Conservation (phyloP, 2,329 filamentous ascomycete species). For the Raffaelea arxii region DNA sequence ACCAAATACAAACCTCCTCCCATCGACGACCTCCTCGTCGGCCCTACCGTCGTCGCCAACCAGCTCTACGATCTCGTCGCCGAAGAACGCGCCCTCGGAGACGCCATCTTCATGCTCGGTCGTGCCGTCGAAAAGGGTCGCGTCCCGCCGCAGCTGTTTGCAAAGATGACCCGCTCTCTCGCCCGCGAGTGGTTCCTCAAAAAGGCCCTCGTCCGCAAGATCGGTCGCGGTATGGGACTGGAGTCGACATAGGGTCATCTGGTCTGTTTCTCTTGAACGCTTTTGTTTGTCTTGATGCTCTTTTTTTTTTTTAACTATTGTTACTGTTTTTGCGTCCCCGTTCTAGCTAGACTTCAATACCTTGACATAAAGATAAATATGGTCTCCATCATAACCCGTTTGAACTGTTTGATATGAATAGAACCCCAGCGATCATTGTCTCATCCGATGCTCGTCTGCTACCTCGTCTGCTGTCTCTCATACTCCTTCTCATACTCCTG, state of each 20-base stretch:
- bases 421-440: no score
- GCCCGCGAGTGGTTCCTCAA: constrained; percentile 76
- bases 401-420: no score
- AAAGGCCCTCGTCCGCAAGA: constrained; percentile 71
- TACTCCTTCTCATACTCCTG: no score
- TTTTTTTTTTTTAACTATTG: not conserved
- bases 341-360: no score
- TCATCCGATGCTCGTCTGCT: no score
- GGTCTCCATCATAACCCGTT: no score
- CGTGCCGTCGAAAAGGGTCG: constrained; percentile 64
- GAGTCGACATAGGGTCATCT: not conserved
- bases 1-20: constrained; percentile 58
- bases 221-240: constrained; percentile 66
- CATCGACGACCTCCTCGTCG: constrained; percentile 87
- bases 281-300: not conserved
- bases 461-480: no score
- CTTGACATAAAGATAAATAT: no score
- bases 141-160: constrained; percentile 62
- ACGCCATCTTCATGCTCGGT: constrained; percentile 76
- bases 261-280: not conserved
- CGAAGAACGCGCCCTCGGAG: constrained; percentile 78
- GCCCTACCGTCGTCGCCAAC: constrained; percentile 83
- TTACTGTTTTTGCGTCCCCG: not conserved
- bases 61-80: constrained; percentile 85
- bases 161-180: constrained; percentile 64